Base-by-base conservation (phyloP, 768 basidiomycete genomes). In the Hebeloma cylindrosporum region DNA sequence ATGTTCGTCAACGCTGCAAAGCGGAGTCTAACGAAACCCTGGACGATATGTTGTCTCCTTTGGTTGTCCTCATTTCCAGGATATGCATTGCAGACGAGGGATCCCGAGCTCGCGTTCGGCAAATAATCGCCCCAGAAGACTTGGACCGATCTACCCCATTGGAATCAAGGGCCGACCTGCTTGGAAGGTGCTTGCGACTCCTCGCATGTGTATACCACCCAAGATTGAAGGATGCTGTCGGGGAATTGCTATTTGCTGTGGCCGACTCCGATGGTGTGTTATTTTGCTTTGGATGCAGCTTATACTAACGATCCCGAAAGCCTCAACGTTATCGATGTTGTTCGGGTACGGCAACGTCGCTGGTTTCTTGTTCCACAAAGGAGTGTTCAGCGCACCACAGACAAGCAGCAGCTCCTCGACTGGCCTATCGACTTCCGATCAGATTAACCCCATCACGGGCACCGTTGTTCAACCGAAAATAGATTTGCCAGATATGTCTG, bases 321-420 rank as follows among this genome's bases (percentile, higher is more conserved):
- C 88, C n/a, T 71, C 77, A 4, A 78, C 73, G 0, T 70, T 98
- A 11, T 79, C 81, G n/a, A 76, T 81, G 3, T 78, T 87, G 32
- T 77, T 96, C 40, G 95, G 95, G 5, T 99, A 99, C 56, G 95
- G 95, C 30, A 93, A 93, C 60, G 92, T 93, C 30, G 92, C 93
- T 0, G 96, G 96, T 1, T 88, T 92, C 74, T 74, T 99, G 18
- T 94, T 92, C 70, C 83, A 88, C 60, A 94, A 93, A 59, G 93
- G 93, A 11, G 75, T 98, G 54, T 73, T 88, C 58, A 75, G 64
- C 43, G 77, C 80, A 1, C 72, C 73, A 20, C 60, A 58, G 14
- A 57, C 60, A 11, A 52, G 51, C 52, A 35, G 52, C 17, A 52
- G 43, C 57, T 43, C 68, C 48, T 57, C 67, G 13, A 57, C 60